phyloP scores from a whole-genome alignment of 768 basidiomycete genomes.

The Hericium erinaceus region DNA sequence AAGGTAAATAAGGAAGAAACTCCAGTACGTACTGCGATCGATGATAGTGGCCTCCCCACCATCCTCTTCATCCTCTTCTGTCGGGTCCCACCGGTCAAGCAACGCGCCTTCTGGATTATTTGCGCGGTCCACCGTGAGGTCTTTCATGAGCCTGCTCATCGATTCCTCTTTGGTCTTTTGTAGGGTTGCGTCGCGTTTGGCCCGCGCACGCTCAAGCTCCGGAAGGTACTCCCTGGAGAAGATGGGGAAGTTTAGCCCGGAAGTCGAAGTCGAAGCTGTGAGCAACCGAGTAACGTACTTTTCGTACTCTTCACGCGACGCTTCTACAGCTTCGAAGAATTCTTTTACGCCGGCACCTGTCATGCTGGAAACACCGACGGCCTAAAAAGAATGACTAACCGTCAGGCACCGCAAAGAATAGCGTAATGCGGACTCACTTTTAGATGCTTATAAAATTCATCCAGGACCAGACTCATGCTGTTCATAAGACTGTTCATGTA shows the following conservation, averaged over 20 bases:
- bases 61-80: conserved; percentile 44
- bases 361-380: conserved; percentile 92
- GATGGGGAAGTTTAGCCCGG: background rate
- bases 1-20: conserved; percentile 6
- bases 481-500: conserved; percentile 99
- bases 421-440: conserved; percentile 43
- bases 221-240: conserved; percentile 77
- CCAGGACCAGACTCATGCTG: conserved; percentile 95
- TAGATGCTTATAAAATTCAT: conserved; percentile 96
- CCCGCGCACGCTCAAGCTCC: conserved; percentile 68
- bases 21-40: conserved; percentile 51
- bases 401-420: background rate
- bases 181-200: conserved; percentile 52
- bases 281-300: conserved; percentile 39
- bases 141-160: conserved; percentile 67
- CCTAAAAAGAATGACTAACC: conserved; percentile 32
- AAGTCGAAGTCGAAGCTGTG: background rate
- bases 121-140: conserved; percentile 65
- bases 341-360: conserved; percentile 91
- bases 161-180: conserved; percentile 67
- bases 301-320: conserved; percentile 81
- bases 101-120: conserved; percentile 48
- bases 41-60: conserved; percentile 46
- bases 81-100: conserved; percentile 56
- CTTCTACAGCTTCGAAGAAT: conserved; percentile 88